These are phyloP conservation scores for Pythium biforme DNA, from an alignment of 352 stramenopile species.

Conservation along the genomic window DNA sequence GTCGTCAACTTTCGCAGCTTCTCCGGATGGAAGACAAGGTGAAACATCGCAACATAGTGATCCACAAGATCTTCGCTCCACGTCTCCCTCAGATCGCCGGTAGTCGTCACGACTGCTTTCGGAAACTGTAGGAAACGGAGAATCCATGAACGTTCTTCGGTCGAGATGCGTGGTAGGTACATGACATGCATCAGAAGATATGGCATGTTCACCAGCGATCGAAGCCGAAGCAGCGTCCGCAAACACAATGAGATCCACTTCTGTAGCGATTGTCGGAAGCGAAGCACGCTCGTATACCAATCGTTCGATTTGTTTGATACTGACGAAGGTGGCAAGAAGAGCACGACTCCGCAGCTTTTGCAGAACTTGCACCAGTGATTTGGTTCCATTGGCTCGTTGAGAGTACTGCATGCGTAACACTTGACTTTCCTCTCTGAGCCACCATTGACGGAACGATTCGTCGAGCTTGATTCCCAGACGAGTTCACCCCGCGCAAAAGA, in stretches of 20 bases:
- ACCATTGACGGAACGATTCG: slow-evolving; percentile 29
- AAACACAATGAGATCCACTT: slow-evolving; percentile 81
- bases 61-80: slow-evolving; percentile 85
- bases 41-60: slow-evolving; percentile 84
- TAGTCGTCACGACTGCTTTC: slow-evolving; percentile 51
- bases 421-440: slow-evolving; percentile 57
- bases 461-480: slow-evolving; percentile 51
- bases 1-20: slow-evolving; percentile 72
- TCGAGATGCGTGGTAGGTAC: slow-evolving; percentile 79
- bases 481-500: slow-evolving; percentile 80
- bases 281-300: slow-evolving; percentile 73
- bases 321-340: slow-evolving; percentile 76
- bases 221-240: slow-evolving; percentile 55
- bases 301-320: slow-evolving; percentile 78
- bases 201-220: slow-evolving; percentile 73
- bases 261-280: slow-evolving; percentile 74
- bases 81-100: slow-evolving; percentile 51
- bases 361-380: slow-evolving; percentile 79
- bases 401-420: slow-evolving; percentile 70
- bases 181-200: slow-evolving; percentile 85
- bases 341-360: slow-evolving; percentile 66
- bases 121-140: slow-evolving; percentile 83
- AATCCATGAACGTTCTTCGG: slow-evolving; percentile 77
- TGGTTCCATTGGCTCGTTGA: slow-evolving; percentile 64
- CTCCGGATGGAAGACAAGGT: slow-evolving; percentile 85